Percentiles rank a stretch among this genome's conserved stretches.
These are phyloP conservation scores for Knoxia roxburghii DNA, from an alignment of 257 asterid species.

Conservation along the genomic window DNA sequence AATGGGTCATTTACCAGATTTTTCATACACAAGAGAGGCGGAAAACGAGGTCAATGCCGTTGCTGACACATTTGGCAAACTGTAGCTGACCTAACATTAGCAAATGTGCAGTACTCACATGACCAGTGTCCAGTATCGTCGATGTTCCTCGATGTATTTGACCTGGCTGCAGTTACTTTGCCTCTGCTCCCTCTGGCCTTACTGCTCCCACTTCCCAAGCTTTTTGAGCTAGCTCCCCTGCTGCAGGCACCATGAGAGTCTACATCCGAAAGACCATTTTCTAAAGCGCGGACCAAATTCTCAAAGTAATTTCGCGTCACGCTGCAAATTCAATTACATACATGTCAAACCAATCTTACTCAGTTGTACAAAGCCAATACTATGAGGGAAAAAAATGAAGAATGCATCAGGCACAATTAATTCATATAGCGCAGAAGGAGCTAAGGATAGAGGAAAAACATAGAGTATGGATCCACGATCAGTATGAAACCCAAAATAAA, in stretches of 20 bases:
- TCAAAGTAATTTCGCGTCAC: constrained; percentile 89
- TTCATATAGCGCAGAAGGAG: background rate
- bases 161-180: constrained; percentile 49
- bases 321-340: constrained; percentile 31
- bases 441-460: background rate
- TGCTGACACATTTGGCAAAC: constrained; percentile 49
- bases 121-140: constrained; percentile 61
- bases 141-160: constrained; percentile 27
- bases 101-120: constrained; percentile 57
- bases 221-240: constrained; percentile 42
- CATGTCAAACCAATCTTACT: background rate
- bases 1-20: background rate
- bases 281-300: constrained; percentile 84
- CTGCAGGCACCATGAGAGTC: constrained; percentile 57
- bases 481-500: background rate
- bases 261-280: constrained; percentile 89
- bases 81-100: constrained; percentile 35
- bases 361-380: background rate
- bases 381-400: background rate
- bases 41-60: constrained; percentile 31
- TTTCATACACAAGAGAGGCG: background rate
- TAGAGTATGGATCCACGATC: background rate
- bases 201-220: constrained; percentile 48
- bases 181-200: constrained; percentile 36
- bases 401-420: constrained; percentile 4